Evolutionary conservation across 805 yeast species (phyloP), one percentile per base, ranked within the genome.

Genomic region (Geotrichum ghanense): DNA sequence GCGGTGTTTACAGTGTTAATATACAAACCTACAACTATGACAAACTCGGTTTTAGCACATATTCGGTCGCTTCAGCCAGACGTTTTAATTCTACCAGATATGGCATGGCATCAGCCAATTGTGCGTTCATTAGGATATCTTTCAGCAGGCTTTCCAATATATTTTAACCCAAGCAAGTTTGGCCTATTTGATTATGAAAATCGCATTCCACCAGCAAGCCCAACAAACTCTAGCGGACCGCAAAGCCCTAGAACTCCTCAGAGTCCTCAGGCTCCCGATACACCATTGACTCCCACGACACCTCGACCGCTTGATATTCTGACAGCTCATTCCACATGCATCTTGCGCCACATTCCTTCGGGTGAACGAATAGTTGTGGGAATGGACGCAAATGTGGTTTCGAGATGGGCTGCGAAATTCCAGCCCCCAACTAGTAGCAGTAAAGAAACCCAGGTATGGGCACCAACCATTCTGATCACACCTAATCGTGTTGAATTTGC

Each of bases 91-190:
- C 12, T 31, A 19, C 37, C 37, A 31, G 37, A 31, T 19, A 31
- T 31, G 37, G 37, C 37, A 5, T 31, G 37, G 37, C 16, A 31
- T 31, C 37, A 31, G 37, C 37, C 37, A 10, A 31, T 31, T 6
- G 37, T 31, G 19, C 5, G 14, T n/a, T 31, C 37, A 6, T 19
- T 31, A 5, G 37, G 37, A 9, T 31, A 31, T 12, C 37, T n/a
- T 19, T 31, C 37, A n/a, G 37, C 37, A 10, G 37, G 37, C 10
- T 31, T 31, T 31, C 37, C 37, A 31, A 31, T 31, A 31, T 31
- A 31, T 19, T 31, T 31, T n/a, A 5, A 19, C 19, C 37, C 37
- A n/a, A 19, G 16, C 17, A 31, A 19, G 37, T 31, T 31, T 19
- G 12, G 12, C 19, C 16, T 31, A 12, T 31, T n/a, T 31, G 37